A percentile compares a stretch with the other conserved stretches of the same genome.
Conservation (phyloP, 108 stramenopile genomes). For the Nitzschia sp. region DNA sequence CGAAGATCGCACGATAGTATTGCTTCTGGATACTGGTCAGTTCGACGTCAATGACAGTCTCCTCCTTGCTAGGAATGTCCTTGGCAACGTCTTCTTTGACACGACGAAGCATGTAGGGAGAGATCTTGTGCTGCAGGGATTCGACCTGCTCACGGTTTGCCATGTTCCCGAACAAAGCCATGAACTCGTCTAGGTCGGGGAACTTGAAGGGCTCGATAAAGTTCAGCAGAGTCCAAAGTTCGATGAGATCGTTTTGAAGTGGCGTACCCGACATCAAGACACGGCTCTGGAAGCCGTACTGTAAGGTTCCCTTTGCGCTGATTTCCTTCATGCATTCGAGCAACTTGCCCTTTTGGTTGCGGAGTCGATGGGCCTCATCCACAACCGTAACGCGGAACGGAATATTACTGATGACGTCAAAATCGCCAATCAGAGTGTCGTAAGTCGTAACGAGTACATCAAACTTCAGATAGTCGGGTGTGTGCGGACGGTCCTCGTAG, state of each 20-base stretch:
- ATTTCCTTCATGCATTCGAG: slow-evolving; percentile 94
- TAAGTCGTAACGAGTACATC: slow-evolving; percentile 94
- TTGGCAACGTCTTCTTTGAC: slow-evolving; percentile 98
- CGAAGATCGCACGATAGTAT: slow-evolving; percentile 98
- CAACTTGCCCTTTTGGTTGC: slow-evolving; percentile 92
- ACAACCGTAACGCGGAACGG: slow-evolving; percentile 92
- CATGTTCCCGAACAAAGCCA: slow-evolving; percentile 90
- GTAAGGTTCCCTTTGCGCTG: slow-evolving; percentile 75
- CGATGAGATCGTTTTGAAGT: slow-evolving; percentile 97
- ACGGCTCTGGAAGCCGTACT: slow-evolving; percentile 93
- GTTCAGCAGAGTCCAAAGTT: slow-evolving; percentile 97
- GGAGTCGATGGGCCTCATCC: slow-evolving; percentile 97
- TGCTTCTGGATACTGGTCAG: slow-evolving; percentile 98
- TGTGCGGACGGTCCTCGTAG: slow-evolving; percentile 95
- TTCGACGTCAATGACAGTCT: slow-evolving; percentile 99
- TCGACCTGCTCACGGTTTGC: slow-evolving; percentile 92
- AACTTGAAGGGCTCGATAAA: slow-evolving; percentile 97
- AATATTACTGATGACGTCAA: slow-evolving; percentile 86
- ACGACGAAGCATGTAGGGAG: slow-evolving; percentile 97
- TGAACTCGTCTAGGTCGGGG: slow-evolving; percentile 89
- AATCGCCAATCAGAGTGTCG: slow-evolving; percentile 91
- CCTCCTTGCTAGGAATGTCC: slow-evolving; percentile 98
- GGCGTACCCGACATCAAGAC: slow-evolving; percentile 99
- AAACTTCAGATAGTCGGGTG: slow-evolving; percentile 94
- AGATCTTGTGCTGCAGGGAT: slow-evolving; percentile 86